A percentile compares a stretch with the other conserved stretches of the same genome.
These are phyloP conservation scores for Goffeauzyma gilvescens DNA, from an alignment of 768 basidiomycete genomes.

Conservation along the genomic window DNA sequence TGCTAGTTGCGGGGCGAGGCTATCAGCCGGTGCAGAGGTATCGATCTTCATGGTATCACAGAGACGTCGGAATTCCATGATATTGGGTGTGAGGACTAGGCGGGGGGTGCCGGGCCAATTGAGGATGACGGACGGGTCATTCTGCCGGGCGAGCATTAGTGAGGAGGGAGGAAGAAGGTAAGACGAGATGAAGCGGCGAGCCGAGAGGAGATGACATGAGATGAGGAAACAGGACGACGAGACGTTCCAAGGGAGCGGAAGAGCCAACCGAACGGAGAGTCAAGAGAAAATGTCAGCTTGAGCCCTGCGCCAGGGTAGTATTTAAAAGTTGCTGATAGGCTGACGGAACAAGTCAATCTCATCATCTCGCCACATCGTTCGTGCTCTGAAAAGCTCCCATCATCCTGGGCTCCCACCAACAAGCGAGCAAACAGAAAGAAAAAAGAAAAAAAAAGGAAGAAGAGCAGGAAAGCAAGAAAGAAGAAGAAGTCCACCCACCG, in stretches of 20 bases:
- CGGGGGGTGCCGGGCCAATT: slow-evolving; percentile 51
- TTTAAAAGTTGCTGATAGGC: too few species aligned
- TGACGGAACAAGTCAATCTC: not conserved
- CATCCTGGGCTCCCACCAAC: too few species aligned
- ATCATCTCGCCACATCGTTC: not conserved
- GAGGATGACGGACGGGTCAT: slow-evolving; percentile 51
- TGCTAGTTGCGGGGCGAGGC: slow-evolving; percentile 56
- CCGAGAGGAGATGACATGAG: too few species aligned
- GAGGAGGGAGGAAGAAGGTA: not conserved
- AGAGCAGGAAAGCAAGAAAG: too few species aligned
- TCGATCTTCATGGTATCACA: slow-evolving; percentile 47
- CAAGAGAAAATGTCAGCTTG: not conserved
- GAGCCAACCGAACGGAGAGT: not conserved
- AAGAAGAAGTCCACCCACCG: too few species aligned
- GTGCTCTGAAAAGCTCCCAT: not conserved
- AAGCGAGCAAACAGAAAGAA: too few species aligned
- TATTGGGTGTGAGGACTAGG: slow-evolving; percentile 80
- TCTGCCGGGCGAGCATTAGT: slow-evolving; percentile 26
- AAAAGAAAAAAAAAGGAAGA: too few species aligned
- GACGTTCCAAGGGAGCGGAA: too few species aligned
- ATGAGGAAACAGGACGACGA: too few species aligned
- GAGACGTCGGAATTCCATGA: slow-evolving; percentile 75
- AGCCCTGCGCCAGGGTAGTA: too few species aligned
- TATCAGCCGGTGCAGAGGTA: slow-evolving; percentile 18
- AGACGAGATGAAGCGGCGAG: too few species aligned